Evolutionary conservation across 805 yeast species (phyloP).

Genomic region (Candida endomychidarum): DNA sequence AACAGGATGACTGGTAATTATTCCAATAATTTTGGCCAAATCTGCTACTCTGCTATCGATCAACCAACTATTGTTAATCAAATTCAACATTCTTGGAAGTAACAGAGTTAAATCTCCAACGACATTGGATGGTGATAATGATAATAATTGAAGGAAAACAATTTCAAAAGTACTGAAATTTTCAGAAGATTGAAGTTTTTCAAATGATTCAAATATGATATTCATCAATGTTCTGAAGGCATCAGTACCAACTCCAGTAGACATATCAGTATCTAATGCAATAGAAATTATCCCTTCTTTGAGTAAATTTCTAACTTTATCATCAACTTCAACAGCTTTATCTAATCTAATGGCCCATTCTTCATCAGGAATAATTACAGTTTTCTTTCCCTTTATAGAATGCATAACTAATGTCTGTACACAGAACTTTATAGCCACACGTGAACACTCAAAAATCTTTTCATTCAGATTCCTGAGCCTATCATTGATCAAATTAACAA

Average conservation of each 20-base stretch:
- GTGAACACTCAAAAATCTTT: slow-evolving; percentile 25
- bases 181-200: slow-evolving; percentile 14
- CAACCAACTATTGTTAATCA: slow-evolving; percentile 22
- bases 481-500: slow-evolving; percentile 26
- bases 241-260: slow-evolving; percentile 8
- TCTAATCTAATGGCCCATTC: slow-evolving; percentile 72
- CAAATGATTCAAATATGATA: slow-evolving; percentile 37
- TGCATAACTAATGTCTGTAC: slow-evolving; percentile 66
- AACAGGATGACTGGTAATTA: slow-evolving; percentile 45
- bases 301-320: slow-evolving; percentile 38
- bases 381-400: slow-evolving; percentile 48
- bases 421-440: slow-evolving; percentile 50
- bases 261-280: slow-evolving; percentile 20
- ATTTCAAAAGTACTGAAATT: slow-evolving; percentile 35
- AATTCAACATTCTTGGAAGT: slow-evolving; percentile 22
- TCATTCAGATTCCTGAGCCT: slow-evolving; percentile 18
- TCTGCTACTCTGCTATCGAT: slow-evolving; percentile 25
- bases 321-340: slow-evolving; percentile 66
- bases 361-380: slow-evolving; percentile 66
- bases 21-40: slow-evolving; percentile 48
- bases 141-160: slow-evolving; percentile 30
- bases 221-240: slow-evolving; percentile 25
- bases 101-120: slow-evolving; percentile 21
- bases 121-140: slow-evolving; percentile 29
- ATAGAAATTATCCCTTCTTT: slow-evolving; percentile 20